These are phyloP conservation scores for Podila verticillata DNA, from an alignment of 192 early-diverging fungal genomes.

Conservation along the genomic window DNA sequence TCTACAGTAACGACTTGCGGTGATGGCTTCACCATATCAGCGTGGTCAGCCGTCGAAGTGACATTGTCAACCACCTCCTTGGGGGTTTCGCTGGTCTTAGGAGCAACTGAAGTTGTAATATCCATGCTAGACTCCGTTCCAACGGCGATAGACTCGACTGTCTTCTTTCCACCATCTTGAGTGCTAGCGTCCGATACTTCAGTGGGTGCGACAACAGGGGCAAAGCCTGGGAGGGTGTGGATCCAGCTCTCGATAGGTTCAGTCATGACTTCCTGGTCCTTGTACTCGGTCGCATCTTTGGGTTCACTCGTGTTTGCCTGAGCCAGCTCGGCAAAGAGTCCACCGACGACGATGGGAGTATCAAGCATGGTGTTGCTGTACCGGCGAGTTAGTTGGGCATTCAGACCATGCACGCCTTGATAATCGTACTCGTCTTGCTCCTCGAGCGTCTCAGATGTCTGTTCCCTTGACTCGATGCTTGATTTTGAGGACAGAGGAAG, in stretches of 20 bases:
- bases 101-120: slow-evolving; percentile 9
- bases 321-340: slow-evolving; percentile 49
- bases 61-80: neutral
- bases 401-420: neutral
- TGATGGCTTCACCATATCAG: neutral
- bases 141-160: neutral
- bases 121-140: neutral
- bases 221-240: slow-evolving; percentile 40
- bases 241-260: slow-evolving; percentile 51
- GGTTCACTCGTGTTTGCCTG: slow-evolving; percentile 19
- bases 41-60: slow-evolving; percentile 10
- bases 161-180: neutral
- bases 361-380: neutral
- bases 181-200: neutral
- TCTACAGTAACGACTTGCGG: neutral
- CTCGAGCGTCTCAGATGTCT: neutral
- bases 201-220: neutral
- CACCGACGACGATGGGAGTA: slow-evolving; percentile 1
- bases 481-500: neutral
- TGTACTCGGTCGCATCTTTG: slow-evolving; percentile 25
- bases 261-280: slow-evolving; percentile 43
- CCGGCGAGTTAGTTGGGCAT: slow-evolving; percentile 4
- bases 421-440: neutral
- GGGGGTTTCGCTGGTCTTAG: neutral
- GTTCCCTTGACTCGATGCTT: neutral